Percentiles rank a stretch among this genome's conserved stretches.
These are phyloP conservation scores for Corynespora cassiicola DNA, from an alignment of 2,329 filamentous ascomycete genomes.

Conservation along the genomic window DNA sequence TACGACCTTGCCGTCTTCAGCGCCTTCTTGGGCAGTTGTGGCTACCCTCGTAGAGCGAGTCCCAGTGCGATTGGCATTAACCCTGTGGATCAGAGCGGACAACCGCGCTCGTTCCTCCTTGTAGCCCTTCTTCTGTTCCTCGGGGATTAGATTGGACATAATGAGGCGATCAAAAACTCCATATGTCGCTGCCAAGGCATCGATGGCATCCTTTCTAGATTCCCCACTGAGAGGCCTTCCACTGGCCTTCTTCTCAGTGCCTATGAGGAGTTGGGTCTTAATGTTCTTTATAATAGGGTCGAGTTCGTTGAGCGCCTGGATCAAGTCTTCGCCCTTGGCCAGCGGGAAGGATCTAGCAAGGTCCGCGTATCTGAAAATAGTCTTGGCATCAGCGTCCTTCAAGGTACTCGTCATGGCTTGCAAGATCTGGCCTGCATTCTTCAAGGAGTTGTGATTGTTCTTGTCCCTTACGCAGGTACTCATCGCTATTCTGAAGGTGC, in stretches of 20 bases:
- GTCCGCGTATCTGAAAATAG: slow-evolving; percentile 36
- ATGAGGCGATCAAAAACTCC: slow-evolving; percentile 40
- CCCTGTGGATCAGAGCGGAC: slow-evolving; percentile 30
- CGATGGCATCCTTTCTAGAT: slow-evolving; percentile 32
- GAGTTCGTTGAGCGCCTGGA: slow-evolving; percentile 35
- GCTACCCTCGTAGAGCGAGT: too few species aligned
- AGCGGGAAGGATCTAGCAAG: slow-evolving; percentile 34
- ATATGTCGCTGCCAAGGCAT: slow-evolving; percentile 33
- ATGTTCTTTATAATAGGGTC: slow-evolving; percentile 32
- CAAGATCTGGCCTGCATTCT: slow-evolving; percentile 69
- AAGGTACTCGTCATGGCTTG: slow-evolving; percentile 45
- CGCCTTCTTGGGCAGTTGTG: too few species aligned
- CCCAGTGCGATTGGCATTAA: too few species aligned
- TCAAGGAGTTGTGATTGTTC: slow-evolving; percentile 73
- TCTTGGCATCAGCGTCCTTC: slow-evolving; percentile 37
- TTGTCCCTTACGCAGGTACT: slow-evolving; percentile 76
- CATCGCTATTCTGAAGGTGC: slow-evolving; percentile 76
- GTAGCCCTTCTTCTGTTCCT: slow-evolving; percentile 34
- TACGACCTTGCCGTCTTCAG: too few species aligned
- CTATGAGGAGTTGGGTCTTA: slow-evolving; percentile 37
- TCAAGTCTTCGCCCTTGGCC: slow-evolving; percentile 34
- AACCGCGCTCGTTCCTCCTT: slow-evolving; percentile 32
- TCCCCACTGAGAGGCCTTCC: slow-evolving; percentile 16
- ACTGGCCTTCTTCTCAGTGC: slow-evolving; percentile 12
- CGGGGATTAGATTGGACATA: slow-evolving; percentile 32